Percentiles rank a stretch among this genome's conserved stretches.
phyloP scores from a whole-genome alignment of 2,329 filamentous ascomycete species.

The Huntiella abstrusa region DNA sequence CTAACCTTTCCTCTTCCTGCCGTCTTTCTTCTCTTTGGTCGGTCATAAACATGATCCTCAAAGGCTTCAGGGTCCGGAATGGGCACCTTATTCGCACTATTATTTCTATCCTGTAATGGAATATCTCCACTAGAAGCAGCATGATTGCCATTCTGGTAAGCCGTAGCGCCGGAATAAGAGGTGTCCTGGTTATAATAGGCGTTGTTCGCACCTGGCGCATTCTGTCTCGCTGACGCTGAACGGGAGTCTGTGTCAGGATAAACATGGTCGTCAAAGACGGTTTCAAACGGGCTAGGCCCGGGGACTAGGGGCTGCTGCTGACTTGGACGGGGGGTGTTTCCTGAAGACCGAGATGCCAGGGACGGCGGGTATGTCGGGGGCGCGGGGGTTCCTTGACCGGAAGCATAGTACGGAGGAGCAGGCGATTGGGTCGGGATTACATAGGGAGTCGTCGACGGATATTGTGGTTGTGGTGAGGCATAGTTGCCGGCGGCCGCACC shows the following conservation, averaged over 20 bases:
- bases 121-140: slow-evolving; percentile 31
- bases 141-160: slow-evolving; percentile 18
- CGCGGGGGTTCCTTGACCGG: slow-evolving; percentile 5
- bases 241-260: slow-evolving; percentile 31
- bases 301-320: slow-evolving; percentile 5
- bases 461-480: slow-evolving; percentile 5
- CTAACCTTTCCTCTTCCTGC: slow-evolving; percentile 25
- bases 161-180: slow-evolving; percentile 32
- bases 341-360: slow-evolving; percentile 15
- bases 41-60: slow-evolving; percentile 44
- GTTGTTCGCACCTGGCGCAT: slow-evolving; percentile 17
- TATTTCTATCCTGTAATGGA: slow-evolving; percentile 31
- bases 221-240: background rate
- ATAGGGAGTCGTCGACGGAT: slow-evolving; percentile 1
- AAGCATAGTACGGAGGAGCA: slow-evolving; percentile 9
- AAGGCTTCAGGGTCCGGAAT: slow-evolving; percentile 24
- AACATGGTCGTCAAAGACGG: slow-evolving; percentile 48
- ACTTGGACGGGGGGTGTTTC: slow-evolving; percentile 8
- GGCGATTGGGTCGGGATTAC: slow-evolving; percentile 3
- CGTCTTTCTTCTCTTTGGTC: slow-evolving; percentile 21
- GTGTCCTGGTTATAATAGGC: slow-evolving; percentile 26
- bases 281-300: slow-evolving; percentile 38
- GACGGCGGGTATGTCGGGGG: slow-evolving; percentile 10
- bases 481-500: slow-evolving; percentile 3
- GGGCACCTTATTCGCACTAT: slow-evolving; percentile 10